Base-by-base conservation (phyloP, 371 early-diverging fungal species). In the Mortierella sp. region DNA sequence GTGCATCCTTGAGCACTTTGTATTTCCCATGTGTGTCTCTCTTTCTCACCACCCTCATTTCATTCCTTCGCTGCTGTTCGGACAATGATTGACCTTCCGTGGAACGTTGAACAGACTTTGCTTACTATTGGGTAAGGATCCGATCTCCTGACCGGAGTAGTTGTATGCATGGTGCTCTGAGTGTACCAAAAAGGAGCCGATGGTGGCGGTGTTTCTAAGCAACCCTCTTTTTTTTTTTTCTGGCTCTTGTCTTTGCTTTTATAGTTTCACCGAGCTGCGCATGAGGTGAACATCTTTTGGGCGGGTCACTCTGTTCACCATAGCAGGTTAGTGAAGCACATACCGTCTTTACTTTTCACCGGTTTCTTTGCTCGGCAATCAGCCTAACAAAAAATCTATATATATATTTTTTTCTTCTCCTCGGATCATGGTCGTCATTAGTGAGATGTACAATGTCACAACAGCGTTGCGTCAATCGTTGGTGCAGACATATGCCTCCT, bases 271-370 rank as follows among this genome's bases (percentile, higher is more conserved):
- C 82, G 88, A 29, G 85, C 81, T 12, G 88, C 87, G 2, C 88
- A 88, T 62, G 88, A 88, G 68, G 70, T 88, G 47, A 88, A 86
- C 68, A 59, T 87, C 58, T 80, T 85, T 47, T 88, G 88, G 88
- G 86, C 87, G 26, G 73, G 82, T 1, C 88, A 88, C 68, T 83
- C 83, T 46, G 76, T 76, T 12, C 76, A 76, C 51, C 76, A 76
- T 64, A 69, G 83, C 80, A 82, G 76, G 84, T 82, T 16, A 15
- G 64, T 57, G n/a, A n/a, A n/a, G n/a, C n/a, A n/a, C n/a, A n/a
- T 37, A 37, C 16, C 1, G 46, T 28, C 53, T 14, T 28, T 68
- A n/a, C n/a, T 11, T 29, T 11, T 7, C 14, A 25, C 9, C 37
- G 3, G 37, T 37, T 15, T 52, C 43, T n/a, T 64, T 19, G 43